Evolutionary conservation across 371 early-diverging fungal genomes (phyloP).

Genomic region (Parasitella parasitica): DNA sequence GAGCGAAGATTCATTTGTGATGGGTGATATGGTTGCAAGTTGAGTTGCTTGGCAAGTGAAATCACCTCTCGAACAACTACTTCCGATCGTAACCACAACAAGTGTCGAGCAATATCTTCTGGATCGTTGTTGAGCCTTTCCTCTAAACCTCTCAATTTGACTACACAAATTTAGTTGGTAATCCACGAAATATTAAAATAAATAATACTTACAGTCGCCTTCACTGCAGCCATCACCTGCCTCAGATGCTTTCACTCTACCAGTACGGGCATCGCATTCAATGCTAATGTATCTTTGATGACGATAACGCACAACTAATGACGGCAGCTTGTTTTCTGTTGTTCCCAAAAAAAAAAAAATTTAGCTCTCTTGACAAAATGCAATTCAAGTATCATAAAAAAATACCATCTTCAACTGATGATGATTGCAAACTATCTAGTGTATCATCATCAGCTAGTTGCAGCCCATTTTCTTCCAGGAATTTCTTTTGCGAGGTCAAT

Average conservation of each 20-base stretch:
- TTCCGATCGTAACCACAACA: constrained; percentile 51
- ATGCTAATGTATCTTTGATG: constrained; percentile 58
- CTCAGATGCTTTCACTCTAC: constrained; percentile 54
- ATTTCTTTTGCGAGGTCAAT: constrained; percentile 32
- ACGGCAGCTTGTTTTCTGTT: constrained; percentile 1
- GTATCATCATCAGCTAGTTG: constrained; percentile 18
- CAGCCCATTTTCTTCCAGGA: constrained; percentile 37
- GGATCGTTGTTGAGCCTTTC: constrained; percentile 46
- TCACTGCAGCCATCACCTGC: constrained; percentile 50
- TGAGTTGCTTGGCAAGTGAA: constrained; percentile 49
- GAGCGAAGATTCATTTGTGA: constrained; percentile 43
- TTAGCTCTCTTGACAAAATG: too few relatives aligned
- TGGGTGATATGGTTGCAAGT: constrained; percentile 44
- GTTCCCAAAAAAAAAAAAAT: background rate
- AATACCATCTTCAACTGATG: background rate
- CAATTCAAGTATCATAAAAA: too few relatives aligned
- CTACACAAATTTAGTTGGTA: constrained; percentile 7
- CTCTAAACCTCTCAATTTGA: constrained; percentile 41
- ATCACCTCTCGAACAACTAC: constrained; percentile 50
- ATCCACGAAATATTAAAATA: background rate
- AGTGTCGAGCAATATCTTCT: constrained; percentile 34
- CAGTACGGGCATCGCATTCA: constrained; percentile 54
- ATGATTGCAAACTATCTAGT: constrained; percentile 2
- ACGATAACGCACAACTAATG: constrained; percentile 51
- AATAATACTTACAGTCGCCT: constrained; percentile 47